A percentile compares a stretch with the other conserved stretches of the same genome.
Evolutionary conservation across 2,329 filamentous ascomycete species (phyloP).

Genomic region (Trichoderma simmonsii): DNA sequence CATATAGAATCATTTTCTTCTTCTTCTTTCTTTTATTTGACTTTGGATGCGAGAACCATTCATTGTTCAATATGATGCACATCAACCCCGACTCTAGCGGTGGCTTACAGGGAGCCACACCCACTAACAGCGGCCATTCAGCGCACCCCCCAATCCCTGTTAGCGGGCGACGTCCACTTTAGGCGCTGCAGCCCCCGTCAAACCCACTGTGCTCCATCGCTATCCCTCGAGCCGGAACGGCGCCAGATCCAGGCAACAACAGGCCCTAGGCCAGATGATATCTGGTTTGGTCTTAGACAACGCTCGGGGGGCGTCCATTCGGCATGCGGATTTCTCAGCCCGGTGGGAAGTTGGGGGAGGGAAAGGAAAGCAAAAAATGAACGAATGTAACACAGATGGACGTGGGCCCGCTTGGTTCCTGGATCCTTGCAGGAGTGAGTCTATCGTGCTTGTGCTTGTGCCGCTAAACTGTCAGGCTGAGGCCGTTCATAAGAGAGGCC

Average conservation of each 20-base stretch:
- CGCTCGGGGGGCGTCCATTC: constrained; percentile 1
- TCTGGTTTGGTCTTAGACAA: constrained; percentile 21
- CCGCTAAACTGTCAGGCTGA: background rate
- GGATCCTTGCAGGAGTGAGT: constrained; percentile 16
- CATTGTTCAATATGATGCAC: background rate
- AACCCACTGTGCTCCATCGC: background rate
- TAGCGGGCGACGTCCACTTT: constrained; percentile 16
- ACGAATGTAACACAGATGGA: constrained; percentile 9
- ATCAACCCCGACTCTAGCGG: background rate
- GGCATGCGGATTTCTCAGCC: constrained; percentile 9
- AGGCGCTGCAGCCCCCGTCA: constrained; percentile 10
- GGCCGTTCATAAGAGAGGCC: constrained; percentile 9
- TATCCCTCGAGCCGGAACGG: constrained; percentile 18
- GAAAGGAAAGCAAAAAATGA: background rate
- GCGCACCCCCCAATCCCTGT: constrained; percentile 11
- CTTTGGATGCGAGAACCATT: background rate
- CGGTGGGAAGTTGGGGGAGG: background rate
- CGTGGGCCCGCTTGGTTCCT: constrained; percentile 3
- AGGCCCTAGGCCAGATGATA: constrained; percentile 27
- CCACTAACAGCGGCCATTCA: background rate
- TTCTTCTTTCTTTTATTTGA: background rate
- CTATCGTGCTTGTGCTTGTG: constrained; percentile 2
- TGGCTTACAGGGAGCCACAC: constrained; percentile 19
- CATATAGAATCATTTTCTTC: background rate
- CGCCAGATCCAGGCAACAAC: constrained; percentile 33